phyloP scores from a whole-genome alignment of 1,284 basidiomycete genomes.

The Heterobasidion annosum region DNA sequence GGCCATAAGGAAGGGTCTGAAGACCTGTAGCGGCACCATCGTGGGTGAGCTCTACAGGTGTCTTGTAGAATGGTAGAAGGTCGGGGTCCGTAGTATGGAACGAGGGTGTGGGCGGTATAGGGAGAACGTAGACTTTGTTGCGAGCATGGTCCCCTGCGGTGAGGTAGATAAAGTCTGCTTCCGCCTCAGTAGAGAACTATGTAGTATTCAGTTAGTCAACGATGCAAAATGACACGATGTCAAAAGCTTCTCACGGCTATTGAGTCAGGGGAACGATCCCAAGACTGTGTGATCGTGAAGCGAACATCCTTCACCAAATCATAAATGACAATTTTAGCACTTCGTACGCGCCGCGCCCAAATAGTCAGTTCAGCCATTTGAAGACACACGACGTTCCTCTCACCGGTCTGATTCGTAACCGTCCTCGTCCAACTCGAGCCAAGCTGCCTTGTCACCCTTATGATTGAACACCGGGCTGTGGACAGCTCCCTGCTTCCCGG shows the following conservation, averaged over 20 bases:
- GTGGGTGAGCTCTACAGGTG: slow-evolving; percentile 51
- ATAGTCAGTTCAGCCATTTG: not conserved
- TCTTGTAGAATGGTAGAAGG: slow-evolving; percentile 36
- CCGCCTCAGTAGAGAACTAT: slow-evolving; percentile 68
- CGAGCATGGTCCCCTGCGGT: slow-evolving; percentile 70
- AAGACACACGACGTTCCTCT: slow-evolving; percentile 3
- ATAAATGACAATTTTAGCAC: slow-evolving; percentile 71
- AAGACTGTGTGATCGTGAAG: slow-evolving; percentile 65
- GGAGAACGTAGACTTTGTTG: slow-evolving; percentile 64
- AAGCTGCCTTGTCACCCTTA: slow-evolving; percentile 67
- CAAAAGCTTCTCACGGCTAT: slow-evolving; percentile 36
- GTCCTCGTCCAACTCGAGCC: slow-evolving; percentile 81
- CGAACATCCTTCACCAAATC: slow-evolving; percentile 60
- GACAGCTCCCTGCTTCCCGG: slow-evolving; percentile 77
- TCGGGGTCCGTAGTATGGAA: slow-evolving; percentile 39
- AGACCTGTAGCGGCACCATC: slow-evolving; percentile 47
- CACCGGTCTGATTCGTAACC: slow-evolving; percentile 82
- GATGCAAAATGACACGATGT: not conserved
- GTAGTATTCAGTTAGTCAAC: not conserved
- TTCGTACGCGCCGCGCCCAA: slow-evolving; percentile 17
- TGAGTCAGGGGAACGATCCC: slow-evolving; percentile 72
- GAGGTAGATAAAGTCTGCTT: slow-evolving; percentile 49
- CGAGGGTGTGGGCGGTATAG: slow-evolving; percentile 52
- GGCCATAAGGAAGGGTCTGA: slow-evolving; percentile 49
- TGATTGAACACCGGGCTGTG: slow-evolving; percentile 60